Percentiles rank a stretch among this genome's conserved stretches.
These are phyloP conservation scores for Exophiala sp. DNA, from an alignment of 2,329 filamentous ascomycete species.

Conservation along the genomic window DNA sequence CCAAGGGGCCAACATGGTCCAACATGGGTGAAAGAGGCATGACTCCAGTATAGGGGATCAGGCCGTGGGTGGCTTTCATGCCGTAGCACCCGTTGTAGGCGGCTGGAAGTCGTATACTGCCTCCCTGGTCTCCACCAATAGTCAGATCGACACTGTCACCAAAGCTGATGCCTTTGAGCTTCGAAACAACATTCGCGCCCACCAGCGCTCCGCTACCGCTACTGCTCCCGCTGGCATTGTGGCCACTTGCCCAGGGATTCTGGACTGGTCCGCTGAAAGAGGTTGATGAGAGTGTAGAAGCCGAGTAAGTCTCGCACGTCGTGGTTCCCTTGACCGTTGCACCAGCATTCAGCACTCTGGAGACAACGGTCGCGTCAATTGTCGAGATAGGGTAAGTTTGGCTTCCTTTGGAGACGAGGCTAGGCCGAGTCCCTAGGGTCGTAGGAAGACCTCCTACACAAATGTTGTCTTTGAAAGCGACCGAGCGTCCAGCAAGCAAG, in stretches of 20 bases:
- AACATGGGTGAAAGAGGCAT: constrained; percentile 44
- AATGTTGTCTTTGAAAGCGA: constrained; percentile 53
- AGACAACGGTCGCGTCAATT: constrained; percentile 51
- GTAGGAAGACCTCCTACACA: constrained; percentile 51
- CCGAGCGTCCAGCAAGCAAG: constrained; percentile 40
- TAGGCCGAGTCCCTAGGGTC: constrained; percentile 43
- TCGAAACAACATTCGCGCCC: constrained; percentile 24
- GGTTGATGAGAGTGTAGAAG: constrained; percentile 45
- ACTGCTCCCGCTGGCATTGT: constrained; percentile 47
- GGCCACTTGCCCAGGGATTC: constrained; percentile 43
- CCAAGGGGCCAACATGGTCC: constrained; percentile 45
- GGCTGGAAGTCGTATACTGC: constrained; percentile 44
- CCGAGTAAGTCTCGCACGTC: constrained; percentile 51
- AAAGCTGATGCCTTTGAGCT: not conserved
- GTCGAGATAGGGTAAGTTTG: constrained; percentile 46
- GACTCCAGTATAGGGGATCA: constrained; percentile 47
- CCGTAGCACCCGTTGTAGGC: constrained; percentile 39
- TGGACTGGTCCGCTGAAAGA: constrained; percentile 45
- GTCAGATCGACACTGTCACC: constrained; percentile 42
- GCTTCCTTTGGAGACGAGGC: constrained; percentile 22
- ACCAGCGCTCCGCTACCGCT: constrained; percentile 46
- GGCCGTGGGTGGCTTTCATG: constrained; percentile 46
- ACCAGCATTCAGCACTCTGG: constrained; percentile 47
- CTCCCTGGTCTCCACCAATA: constrained; percentile 47
- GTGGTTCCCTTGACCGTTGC: constrained; percentile 48